Conservation (phyloP, 306 rosid species). For the Pterocarpus santalinus region DNA sequence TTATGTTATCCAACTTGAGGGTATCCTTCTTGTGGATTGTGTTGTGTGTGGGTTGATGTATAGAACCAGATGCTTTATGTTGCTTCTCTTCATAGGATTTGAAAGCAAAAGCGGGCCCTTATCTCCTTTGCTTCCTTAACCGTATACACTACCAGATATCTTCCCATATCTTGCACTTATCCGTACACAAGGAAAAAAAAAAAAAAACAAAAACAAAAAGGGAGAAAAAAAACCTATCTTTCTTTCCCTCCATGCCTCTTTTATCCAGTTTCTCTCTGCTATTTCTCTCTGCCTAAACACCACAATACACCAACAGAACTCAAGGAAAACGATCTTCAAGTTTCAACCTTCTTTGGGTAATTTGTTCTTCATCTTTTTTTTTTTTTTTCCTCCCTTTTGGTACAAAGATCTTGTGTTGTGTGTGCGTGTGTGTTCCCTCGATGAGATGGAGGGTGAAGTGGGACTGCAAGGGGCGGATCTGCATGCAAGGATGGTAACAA, state of each 20-base stretch:
- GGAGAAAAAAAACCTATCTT: conserved; percentile 2
- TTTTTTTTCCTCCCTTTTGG: neutral
- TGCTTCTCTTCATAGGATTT: conserved; percentile 66
- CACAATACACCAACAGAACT: conserved; percentile 36
- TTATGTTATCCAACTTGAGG: conserved; percentile 42
- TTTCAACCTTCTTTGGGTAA: conserved; percentile 26
- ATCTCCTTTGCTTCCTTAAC: conserved; percentile 77
- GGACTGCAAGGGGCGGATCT: conserved; percentile 58
- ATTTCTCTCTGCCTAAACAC: neutral
- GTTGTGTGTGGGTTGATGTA: conserved; percentile 19
- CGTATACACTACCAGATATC: conserved; percentile 51
- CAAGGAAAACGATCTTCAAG: conserved; percentile 30
- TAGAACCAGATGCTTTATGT: conserved; percentile 85
- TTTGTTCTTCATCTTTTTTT: neutral
- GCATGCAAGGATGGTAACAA: conserved; percentile 61
- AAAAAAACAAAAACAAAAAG: neutral
- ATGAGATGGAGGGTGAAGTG: conserved; percentile 44
- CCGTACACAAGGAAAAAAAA: conserved; percentile 53
- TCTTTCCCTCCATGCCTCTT: conserved; percentile 11
- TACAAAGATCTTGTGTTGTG: conserved; percentile 13
- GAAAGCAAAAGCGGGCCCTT: conserved; percentile 62
- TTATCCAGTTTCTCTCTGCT: conserved; percentile 56
- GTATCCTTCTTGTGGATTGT: conserved; percentile 37
- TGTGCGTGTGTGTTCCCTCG: neutral
- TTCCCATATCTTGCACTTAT: conserved; percentile 47